Conservation (phyloP, 768 basidiomycete genomes). For the Tricholoma hemisulphureum region DNA sequence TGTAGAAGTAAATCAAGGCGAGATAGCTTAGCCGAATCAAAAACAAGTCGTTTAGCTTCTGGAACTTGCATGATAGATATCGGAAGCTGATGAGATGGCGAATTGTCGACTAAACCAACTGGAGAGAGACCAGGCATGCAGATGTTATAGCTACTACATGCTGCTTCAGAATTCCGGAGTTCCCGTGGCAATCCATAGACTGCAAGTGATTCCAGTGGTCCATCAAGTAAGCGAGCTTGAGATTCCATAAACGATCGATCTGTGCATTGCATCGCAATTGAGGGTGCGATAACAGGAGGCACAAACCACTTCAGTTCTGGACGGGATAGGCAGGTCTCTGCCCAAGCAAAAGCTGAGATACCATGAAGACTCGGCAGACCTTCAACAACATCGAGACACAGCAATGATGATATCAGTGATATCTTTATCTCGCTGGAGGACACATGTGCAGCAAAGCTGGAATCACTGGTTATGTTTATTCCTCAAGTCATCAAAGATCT, state of each 20-base stretch:
- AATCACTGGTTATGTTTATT: conserved; percentile 43
- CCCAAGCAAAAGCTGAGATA: conserved; percentile 66
- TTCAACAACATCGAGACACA: conserved; percentile 34
- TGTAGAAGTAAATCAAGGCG: conserved; percentile 85
- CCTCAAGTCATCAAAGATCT: not conserved
- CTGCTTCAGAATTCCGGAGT: conserved; percentile 55
- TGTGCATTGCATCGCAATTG: conserved; percentile 68
- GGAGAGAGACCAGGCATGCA: conserved; percentile 62
- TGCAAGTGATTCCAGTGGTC: conserved; percentile 70
- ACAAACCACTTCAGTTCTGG: conserved; percentile 81
- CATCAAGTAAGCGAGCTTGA: conserved; percentile 58
- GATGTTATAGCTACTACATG: conserved; percentile 45
- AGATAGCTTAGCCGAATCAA: conserved; percentile 95
- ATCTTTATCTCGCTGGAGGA: conserved; percentile 34
- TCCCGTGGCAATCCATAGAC: conserved; percentile 81
- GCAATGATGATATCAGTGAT: conserved; percentile 26
- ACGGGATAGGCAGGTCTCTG: conserved; percentile 77
- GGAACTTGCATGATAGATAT: conserved; percentile 87
- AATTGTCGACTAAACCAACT: conserved; percentile 63
- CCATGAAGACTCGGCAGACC: conserved; percentile 53
- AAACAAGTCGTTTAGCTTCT: conserved; percentile 90
- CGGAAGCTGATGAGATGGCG: conserved; percentile 74
- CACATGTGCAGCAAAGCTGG: conserved; percentile 45
- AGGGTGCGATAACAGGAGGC: conserved; percentile 83
- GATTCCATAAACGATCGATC: conserved; percentile 79